Evolutionary conservation across 208 protist genomes (phyloP), one percentile per base, ranked within the genome.

Genomic region (Porcisia hertigi): DNA sequence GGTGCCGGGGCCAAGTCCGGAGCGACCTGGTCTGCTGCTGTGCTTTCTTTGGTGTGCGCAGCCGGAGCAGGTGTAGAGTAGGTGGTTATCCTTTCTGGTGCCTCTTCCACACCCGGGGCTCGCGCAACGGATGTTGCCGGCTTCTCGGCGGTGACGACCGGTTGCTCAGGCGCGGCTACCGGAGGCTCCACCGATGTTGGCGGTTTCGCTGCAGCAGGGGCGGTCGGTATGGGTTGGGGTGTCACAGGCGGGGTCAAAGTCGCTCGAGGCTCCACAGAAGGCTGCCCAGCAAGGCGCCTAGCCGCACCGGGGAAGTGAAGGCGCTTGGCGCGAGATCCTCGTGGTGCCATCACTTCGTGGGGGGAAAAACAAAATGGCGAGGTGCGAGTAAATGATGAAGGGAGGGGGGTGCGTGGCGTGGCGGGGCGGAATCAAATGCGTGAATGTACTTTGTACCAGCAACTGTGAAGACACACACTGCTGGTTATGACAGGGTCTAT

Each of bases 341-440:
- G 75, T 36, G 75, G 75, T 4, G 69, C 69, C 75, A 80, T 70
- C 25, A n/a, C 30, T n/a, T 80, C 58, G 59, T n/a, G n/a, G n/a
- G n/a, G n/a, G n/a, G n/a, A n/a, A n/a, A n/a, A n/a, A 43, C 20
- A 34, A 4, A 39, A 60, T 16, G 58, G 18, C 2, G 11, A 25
- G 30, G 49, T 30, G 20, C 0, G 39, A 45, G 41, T 18, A 39
- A 69, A 45, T 52, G 6, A 47, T 8, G 25, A 67, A 20, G 47
- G 30, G 11, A 70, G 16, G n/a, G 9, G 18, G 45, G 45, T 49
- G 45, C 3, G 45, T 3, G 45, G 45, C 7, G 9, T 3, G 45
- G 45, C 7, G 45, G 45, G 45, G 45, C 7, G 45, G 7, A 57
- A 12, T 47, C 6, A 14, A 71, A 14, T 3, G 34, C 36, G 39